Evolutionary conservation across 225 moss, liverwort and hornwort genomes (phyloP).

Genomic region (Pseudoscleropodium purum): DNA sequence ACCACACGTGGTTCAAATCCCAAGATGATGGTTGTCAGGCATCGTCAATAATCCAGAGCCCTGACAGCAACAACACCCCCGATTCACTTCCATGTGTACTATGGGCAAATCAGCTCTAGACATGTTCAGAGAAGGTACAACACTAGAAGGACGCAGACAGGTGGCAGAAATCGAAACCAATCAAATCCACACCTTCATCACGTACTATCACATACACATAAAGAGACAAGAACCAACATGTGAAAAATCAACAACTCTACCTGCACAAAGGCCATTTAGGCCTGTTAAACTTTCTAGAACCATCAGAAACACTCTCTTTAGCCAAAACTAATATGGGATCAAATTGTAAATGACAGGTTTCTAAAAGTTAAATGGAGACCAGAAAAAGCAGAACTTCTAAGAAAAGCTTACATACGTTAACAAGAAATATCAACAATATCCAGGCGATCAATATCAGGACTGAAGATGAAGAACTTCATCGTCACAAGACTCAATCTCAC

Average conservation of each 20-base stretch:
- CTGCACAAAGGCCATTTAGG: neutral
- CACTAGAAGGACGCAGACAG: neutral
- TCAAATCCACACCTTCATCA: conserved; percentile 28
- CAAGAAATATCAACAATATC: neutral
- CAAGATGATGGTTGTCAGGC: conserved; percentile 18
- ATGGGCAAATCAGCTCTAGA: conserved; percentile 1
- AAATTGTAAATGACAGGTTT: neutral
- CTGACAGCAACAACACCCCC: conserved; percentile 29
- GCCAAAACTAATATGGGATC: neutral
- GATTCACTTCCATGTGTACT: conserved; percentile 16
- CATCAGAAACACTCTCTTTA: neutral
- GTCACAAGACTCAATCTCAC: neutral
- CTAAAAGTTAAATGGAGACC: neutral
- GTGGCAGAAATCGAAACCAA: conserved; percentile 7
- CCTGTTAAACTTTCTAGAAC: neutral
- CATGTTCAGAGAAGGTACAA: neutral
- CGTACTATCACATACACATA: conserved; percentile 30
- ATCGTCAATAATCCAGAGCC: conserved; percentile 48
- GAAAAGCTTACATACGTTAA: neutral
- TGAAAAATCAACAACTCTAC: conserved; percentile 39
- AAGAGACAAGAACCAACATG: conserved; percentile 11
- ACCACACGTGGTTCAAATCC: conserved; percentile 1
- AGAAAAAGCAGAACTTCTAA: neutral
- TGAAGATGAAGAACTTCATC: neutral
- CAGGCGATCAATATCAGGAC: neutral